Evolutionary conservation across 495 filamentous ascomycete genomes (phyloP).

Genomic region (Astrocystis sublimbata): DNA sequence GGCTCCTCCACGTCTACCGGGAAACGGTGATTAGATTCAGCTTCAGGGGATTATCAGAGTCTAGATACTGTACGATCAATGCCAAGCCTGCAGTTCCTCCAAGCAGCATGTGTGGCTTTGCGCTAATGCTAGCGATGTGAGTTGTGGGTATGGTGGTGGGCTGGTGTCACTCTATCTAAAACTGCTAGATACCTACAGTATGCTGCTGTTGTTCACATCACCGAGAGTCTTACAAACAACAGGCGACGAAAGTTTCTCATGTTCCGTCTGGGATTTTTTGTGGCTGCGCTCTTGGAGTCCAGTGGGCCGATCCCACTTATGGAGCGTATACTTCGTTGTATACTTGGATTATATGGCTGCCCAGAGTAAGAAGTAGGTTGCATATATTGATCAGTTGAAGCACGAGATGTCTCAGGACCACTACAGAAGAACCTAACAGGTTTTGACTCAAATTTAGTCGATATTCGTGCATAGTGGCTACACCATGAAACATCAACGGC

Average conservation of each 20-base stretch:
- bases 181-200: background rate
- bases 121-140: background rate
- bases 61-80: too few species aligned
- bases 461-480: background rate
- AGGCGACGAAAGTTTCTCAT: background rate
- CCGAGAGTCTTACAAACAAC: background rate
- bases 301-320: background rate
- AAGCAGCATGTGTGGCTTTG: background rate
- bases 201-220: background rate
- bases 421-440: background rate
- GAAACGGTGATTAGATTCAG: background rate
- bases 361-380: background rate
- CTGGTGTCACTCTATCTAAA: background rate
- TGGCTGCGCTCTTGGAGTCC: background rate
- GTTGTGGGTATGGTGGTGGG: slow-evolving; percentile 1
- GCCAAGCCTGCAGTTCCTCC: background rate
- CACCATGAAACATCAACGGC: background rate
- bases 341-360: background rate
- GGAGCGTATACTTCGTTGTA: background rate
- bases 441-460: background rate
- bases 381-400: background rate
- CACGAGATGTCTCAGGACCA: background rate
- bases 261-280: background rate
- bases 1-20: background rate
- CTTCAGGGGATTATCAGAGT: background rate